Conservation (phyloP, 2,329 filamentous ascomycete genomes). For the Clonostachys rhizophaga region DNA sequence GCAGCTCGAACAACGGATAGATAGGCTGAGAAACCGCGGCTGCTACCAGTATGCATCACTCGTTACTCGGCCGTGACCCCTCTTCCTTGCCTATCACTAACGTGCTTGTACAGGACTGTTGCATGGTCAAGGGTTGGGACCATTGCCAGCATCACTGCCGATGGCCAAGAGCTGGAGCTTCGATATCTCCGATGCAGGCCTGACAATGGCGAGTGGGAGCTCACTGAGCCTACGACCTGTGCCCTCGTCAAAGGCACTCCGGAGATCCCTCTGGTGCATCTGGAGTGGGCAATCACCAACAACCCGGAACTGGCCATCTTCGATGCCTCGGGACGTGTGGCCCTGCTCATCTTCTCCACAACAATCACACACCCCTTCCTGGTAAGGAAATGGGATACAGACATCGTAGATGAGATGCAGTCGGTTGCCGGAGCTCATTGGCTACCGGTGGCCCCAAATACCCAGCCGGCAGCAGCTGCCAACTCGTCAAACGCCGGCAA, state of each 20-base stretch:
- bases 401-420: conserved; percentile 69
- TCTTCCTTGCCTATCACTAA: conserved; percentile 7
- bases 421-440: conserved; percentile 82
- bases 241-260: conserved; percentile 57
- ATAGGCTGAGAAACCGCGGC: conserved; percentile 70
- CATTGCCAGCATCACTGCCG: conserved; percentile 73
- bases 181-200: conserved; percentile 67
- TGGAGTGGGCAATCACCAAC: conserved; percentile 72
- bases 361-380: conserved; percentile 68
- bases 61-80: not conserved
- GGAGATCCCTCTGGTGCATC: conserved; percentile 67
- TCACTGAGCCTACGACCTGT: conserved; percentile 67
- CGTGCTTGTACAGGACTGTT: conserved; percentile 53
- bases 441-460: conserved; percentile 54
- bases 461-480: not conserved
- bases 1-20: conserved; percentile 66
- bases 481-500: not conserved
- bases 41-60: conserved; percentile 70
- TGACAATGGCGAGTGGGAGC: conserved; percentile 67
- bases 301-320: conserved; percentile 79
- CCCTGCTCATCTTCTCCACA: conserved; percentile 67
- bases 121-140: conserved; percentile 86
- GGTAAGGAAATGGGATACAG: conserved; percentile 58
- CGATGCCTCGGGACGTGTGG: conserved; percentile 73
- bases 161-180: conserved; percentile 67